Evolutionary conservation across 805 yeast species (phyloP).

Genomic region (Lachancea waltii): DNA sequence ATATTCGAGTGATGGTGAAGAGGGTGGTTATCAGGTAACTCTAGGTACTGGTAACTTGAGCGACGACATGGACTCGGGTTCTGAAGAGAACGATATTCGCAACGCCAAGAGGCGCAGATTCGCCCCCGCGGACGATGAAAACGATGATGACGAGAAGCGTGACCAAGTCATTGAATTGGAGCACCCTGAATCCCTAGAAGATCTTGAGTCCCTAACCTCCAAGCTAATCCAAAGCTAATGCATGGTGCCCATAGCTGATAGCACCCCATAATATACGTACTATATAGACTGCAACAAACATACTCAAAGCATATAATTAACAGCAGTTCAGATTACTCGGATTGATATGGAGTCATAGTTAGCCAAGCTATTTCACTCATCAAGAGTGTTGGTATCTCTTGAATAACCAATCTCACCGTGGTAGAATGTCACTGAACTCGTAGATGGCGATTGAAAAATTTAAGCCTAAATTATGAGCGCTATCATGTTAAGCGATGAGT

Average conservation of each 20-base stretch:
- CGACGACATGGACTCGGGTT: conserved; percentile 36
- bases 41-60: conserved; percentile 32
- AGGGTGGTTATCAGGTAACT: conserved; percentile 25
- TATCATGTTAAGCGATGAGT: conserved; percentile 1
- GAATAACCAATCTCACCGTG: no score
- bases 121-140: conserved; percentile 26
- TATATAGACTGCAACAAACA: no score
- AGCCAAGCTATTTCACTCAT: no score
- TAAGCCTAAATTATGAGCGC: not conserved
- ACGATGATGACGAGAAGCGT: conserved; percentile 26
- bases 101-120: conserved; percentile 28
- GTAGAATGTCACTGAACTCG: no score
- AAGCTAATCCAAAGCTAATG: conserved; percentile 30
- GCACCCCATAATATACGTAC: no score
- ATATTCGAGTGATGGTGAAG: conserved; percentile 21
- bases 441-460: conserved; percentile 3
- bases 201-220: conserved; percentile 80
- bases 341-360: no score
- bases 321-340: not conserved
- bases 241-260: not conserved
- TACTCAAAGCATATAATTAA: not conserved
- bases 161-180: conserved; percentile 61
- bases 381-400: no score
- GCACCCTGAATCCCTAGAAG: conserved; percentile 87
- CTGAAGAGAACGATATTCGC: conserved; percentile 18